Evolutionary conservation across 495 filamentous ascomycete species (phyloP).

Genomic region (Penicillium pulvis): DNA sequence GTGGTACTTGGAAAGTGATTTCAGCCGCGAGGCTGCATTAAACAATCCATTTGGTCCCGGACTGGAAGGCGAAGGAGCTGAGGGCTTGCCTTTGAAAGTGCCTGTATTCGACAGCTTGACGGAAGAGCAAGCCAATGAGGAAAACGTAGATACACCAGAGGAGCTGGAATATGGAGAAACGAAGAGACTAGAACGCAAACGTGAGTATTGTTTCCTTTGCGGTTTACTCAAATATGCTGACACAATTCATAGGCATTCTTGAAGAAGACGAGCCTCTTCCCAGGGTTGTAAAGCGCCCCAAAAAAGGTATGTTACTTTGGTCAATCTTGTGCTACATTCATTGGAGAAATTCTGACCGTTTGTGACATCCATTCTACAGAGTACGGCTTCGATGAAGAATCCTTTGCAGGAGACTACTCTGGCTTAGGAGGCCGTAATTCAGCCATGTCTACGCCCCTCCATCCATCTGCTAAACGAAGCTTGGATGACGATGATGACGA

Average conservation of each 20-base stretch:
- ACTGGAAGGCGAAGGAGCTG: slow-evolving; percentile 59
- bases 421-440: slow-evolving; percentile 39
- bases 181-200: slow-evolving; percentile 82
- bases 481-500: slow-evolving; percentile 43
- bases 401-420: slow-evolving; percentile 36
- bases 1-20: slow-evolving; percentile 98
- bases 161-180: slow-evolving; percentile 84
- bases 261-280: slow-evolving; percentile 64
- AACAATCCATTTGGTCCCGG: slow-evolving; percentile 91
- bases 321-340: slow-evolving; percentile 2
- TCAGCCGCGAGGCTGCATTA: slow-evolving; percentile 75
- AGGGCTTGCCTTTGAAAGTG: slow-evolving; percentile 73
- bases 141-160: slow-evolving; percentile 88
- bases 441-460: slow-evolving; percentile 46
- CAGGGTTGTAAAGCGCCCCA: slow-evolving; percentile 57
- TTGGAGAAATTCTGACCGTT: slow-evolving; percentile 5
- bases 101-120: slow-evolving; percentile 78
- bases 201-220: slow-evolving; percentile 36
- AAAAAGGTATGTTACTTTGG: slow-evolving; percentile 45
- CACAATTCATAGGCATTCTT: slow-evolving; percentile 46
- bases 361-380: slow-evolving; percentile 20
- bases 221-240: slow-evolving; percentile 9
- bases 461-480: slow-evolving; percentile 38
- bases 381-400: slow-evolving; percentile 43
- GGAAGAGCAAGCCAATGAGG: slow-evolving; percentile 70